Evolutionary conservation across 257 asterid species (phyloP), one percentile per base, ranked within the genome.

Genomic region (Solanum pinnatisectum): DNA sequence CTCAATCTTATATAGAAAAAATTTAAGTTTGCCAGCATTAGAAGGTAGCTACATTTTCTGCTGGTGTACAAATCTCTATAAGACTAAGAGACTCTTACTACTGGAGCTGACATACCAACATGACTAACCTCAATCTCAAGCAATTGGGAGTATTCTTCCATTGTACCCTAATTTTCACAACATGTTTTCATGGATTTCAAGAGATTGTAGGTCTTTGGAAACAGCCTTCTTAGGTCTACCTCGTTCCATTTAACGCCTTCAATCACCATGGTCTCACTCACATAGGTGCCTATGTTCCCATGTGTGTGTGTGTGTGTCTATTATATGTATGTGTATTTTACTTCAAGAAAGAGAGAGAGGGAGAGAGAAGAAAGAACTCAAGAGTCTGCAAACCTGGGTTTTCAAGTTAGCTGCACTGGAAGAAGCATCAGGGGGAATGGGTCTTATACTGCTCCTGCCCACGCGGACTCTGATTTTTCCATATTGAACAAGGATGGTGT

Each of bases 391-490:
- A 81, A 81, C 99, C 97, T 94, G 91, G 87, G 70, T 90, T 90
- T 87, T 94, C 65, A 91, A 86, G 88, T 76, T 90, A 84, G 87
- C 89, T 88, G 93, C 87, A 76, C 91, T 85, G 36, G 67, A 83
- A 44, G 92, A 87, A 87, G 79, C 90, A 85, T 90, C 92, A 42
- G 65, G 27, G 84, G 90, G 85, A 30, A 87, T 89, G 88, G 96
- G 59, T 85, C 87, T 92, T 89, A 97, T 81, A 77, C 91, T 90
- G 91, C 87, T 89, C 79, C 77, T 70, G 40, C 90, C 81, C 59
- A 93, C 92, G 6, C 98, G 97, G 87, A 92, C 93, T 88, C 92
- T 92, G 84, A 97, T 92, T 92, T 94, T 97, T 73, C 99, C 99
- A 86, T 93, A 95, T 87, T 93, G 98, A 85, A 97, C 96, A 87